phyloP scores from a whole-genome alignment of 306 rosid genomes.

The Prunus mira region DNA sequence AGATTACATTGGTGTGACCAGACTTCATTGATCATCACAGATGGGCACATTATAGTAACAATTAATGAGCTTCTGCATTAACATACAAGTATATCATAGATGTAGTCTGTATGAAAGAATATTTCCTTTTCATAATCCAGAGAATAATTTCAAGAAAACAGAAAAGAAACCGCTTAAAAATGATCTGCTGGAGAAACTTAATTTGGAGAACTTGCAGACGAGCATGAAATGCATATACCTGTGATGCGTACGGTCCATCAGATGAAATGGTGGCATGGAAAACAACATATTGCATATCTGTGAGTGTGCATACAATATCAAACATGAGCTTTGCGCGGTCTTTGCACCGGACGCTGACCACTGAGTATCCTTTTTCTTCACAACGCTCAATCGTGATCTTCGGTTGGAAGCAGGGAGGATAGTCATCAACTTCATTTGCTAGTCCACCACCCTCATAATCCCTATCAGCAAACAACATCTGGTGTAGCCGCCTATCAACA shows the following conservation, averaged over 20 bases:
- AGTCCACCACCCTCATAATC: conserved; percentile 66
- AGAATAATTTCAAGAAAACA: background rate
- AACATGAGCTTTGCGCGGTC: conserved; percentile 85
- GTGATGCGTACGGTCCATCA: conserved; percentile 74
- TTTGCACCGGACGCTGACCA: conserved; percentile 63
- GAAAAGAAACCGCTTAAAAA: background rate
- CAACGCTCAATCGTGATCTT: conserved; percentile 68
- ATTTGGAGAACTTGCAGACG: background rate
- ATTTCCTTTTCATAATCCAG: background rate
- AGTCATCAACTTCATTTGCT: conserved; percentile 32
- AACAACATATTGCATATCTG: conserved; percentile 86
- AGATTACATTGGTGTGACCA: too few species aligned
- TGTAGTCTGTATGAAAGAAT: background rate
- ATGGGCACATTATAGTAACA: background rate
- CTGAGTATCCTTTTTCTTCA: conserved; percentile 70
- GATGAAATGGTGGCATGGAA: conserved; percentile 78
- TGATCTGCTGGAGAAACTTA: background rate
- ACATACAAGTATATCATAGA: background rate
- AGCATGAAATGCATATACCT: conserved; percentile 33
- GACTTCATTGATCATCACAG: too few species aligned
- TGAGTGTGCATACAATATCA: conserved; percentile 83
- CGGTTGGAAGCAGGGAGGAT: conserved; percentile 52
- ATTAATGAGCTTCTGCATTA: background rate
- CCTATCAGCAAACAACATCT: conserved; percentile 72
- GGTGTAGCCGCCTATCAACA: conserved; percentile 75